Conservation (phyloP, 2,329 filamentous ascomycete species). For the Juglanconis sp. region DNA sequence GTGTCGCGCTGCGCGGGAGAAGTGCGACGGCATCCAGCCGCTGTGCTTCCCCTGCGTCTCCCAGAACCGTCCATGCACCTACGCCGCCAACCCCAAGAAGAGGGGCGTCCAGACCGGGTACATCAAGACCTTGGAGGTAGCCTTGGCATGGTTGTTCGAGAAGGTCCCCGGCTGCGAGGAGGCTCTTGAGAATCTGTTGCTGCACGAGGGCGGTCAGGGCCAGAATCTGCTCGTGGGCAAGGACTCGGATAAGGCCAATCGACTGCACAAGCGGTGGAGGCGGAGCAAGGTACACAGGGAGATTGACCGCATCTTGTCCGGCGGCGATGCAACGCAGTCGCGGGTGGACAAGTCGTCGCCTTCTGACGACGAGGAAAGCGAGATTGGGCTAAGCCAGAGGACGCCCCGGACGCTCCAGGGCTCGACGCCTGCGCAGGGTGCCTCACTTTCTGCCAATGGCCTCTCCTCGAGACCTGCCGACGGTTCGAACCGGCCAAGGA, state of each 20-base stretch:
- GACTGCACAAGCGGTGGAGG: conserved; percentile 60
- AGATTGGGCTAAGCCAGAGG: conserved; percentile 22
- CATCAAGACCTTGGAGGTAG: conserved; percentile 68
- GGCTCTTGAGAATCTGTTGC: conserved; percentile 53
- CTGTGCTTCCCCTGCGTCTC: conserved; percentile 64
- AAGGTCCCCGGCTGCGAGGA: conserved; percentile 58
- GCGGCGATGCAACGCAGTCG: conserved; percentile 31
- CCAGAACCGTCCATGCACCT: conserved; percentile 64
- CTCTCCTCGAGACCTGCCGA: background rate
- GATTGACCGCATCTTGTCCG: conserved; percentile 60
- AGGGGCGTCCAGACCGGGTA: conserved; percentile 78
- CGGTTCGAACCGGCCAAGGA: background rate
- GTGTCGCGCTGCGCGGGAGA: conserved; percentile 65
- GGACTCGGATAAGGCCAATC: conserved; percentile 50
- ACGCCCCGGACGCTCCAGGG: background rate
- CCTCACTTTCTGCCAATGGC: background rate
- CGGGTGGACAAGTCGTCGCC: conserved; percentile 29
- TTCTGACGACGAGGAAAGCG: conserved; percentile 29
- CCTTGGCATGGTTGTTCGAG: conserved; percentile 64
- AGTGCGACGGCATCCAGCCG: conserved; percentile 68
- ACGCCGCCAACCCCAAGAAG: conserved; percentile 71
- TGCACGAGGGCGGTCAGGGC: conserved; percentile 37
- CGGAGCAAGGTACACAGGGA: conserved; percentile 60
- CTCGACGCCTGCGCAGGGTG: background rate
- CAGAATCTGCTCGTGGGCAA: conserved; percentile 50